Percentiles rank a stretch among this genome's conserved stretches.
Evolutionary conservation across 352 stramenopile genomes (phyloP).

Genomic region (Pythium volutum): DNA sequence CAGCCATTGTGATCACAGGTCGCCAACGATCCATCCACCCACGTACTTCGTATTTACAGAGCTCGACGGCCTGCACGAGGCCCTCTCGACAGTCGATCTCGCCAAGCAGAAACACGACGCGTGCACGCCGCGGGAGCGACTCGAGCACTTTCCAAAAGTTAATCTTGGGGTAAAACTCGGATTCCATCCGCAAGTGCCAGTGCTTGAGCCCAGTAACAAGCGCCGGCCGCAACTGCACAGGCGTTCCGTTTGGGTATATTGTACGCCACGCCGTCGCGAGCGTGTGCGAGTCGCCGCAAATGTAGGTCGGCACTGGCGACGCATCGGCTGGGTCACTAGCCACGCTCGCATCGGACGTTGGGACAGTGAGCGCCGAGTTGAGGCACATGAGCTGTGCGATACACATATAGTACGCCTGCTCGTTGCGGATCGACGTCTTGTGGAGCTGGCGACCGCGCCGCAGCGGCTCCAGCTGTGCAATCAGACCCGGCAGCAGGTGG

Average conservation of each 20-base stretch:
- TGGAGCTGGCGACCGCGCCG: conserved; percentile 61
- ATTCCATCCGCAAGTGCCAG: conserved; percentile 87
- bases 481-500: conserved; percentile 39
- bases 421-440: conserved; percentile 80
- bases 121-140: conserved; percentile 46
- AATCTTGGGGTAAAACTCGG: conserved; percentile 90
- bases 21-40: not conserved
- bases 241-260: conserved; percentile 27
- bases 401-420: conserved; percentile 86
- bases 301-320: conserved; percentile 40
- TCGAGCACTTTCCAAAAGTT: conserved; percentile 83
- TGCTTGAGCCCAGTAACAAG: conserved; percentile 93
- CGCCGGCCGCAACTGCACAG: conserved; percentile 46
- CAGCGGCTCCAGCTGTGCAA: conserved; percentile 65
- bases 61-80: conserved; percentile 84
- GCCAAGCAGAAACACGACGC: conserved; percentile 91
- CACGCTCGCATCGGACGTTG: not conserved
- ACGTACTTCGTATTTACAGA: conserved; percentile 81
- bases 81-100: conserved; percentile 96
- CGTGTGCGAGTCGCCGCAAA: conserved; percentile 93
- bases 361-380: conserved; percentile 6
- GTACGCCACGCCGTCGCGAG: conserved; percentile 86
- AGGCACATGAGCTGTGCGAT: conserved; percentile 81
- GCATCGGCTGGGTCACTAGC: not conserved
- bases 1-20: not conserved